A percentile compares a stretch with the other conserved stretches of the same genome.
Conservation (phyloP, 352 stramenopile species). For the Elongisporangium undulatum region DNA sequence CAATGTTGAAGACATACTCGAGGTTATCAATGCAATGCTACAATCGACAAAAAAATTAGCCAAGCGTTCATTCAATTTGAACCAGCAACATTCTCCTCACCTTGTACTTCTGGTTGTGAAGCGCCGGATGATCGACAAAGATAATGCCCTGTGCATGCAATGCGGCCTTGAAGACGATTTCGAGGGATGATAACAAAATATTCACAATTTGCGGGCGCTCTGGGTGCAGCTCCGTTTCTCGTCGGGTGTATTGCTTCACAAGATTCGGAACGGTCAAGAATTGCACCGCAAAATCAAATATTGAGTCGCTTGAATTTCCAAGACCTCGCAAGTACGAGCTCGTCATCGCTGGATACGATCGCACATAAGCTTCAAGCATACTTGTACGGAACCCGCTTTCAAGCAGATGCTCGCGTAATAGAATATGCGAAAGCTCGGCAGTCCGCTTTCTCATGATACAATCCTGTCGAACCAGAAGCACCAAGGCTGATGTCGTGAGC, state of each 20-base stretch:
- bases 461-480: conserved; percentile 65
- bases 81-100: conserved; percentile 15
- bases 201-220: conserved; percentile 57
- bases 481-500: conserved; percentile 26
- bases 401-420: conserved; percentile 79
- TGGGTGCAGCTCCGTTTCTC: conserved; percentile 39
- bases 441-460: conserved; percentile 54
- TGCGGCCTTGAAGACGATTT: conserved; percentile 58
- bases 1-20: conserved; percentile 84
- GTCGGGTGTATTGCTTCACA: conserved; percentile 69
- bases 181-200: conserved; percentile 54
- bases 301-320: conserved; percentile 78
- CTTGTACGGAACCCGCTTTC: conserved; percentile 60
- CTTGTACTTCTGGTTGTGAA: conserved; percentile 88
- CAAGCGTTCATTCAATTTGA: neutral
- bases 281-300: conserved; percentile 88
- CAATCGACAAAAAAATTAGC: conserved; percentile 6
- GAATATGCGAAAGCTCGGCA: conserved; percentile 48
- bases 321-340: conserved; percentile 73
- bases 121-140: conserved; percentile 47
- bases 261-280: conserved; percentile 82
- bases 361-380: conserved; percentile 75
- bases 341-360: conserved; percentile 69
- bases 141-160: conserved; percentile 32
- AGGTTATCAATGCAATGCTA: conserved; percentile 85